phyloP scores from a whole-genome alignment of 495 filamentous ascomycete species.

The Trichoderma reesei region DNA sequence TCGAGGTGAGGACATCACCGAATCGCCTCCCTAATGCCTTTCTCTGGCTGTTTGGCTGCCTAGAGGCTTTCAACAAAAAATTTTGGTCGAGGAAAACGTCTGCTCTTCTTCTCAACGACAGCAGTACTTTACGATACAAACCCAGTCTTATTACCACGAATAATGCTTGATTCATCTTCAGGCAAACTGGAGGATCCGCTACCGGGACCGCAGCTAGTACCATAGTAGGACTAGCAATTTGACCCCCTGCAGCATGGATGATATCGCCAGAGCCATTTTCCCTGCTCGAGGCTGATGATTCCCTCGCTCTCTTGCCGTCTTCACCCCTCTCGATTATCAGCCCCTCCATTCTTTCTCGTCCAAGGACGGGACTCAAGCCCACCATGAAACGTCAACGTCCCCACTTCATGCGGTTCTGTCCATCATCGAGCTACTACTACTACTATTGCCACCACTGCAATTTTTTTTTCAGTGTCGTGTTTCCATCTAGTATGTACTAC shows the following conservation, averaged over 20 bases:
- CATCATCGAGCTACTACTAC: not conserved
- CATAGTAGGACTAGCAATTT: not conserved
- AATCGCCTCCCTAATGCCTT: too few relatives aligned
- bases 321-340: slow-evolving; percentile 2
- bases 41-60: too few relatives aligned
- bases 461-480: not conserved
- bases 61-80: too few relatives aligned
- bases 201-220: not conserved
- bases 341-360: slow-evolving; percentile 4
- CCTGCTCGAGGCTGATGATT: too few relatives aligned
- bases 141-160: too few relatives aligned
- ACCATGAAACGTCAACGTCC: not conserved
- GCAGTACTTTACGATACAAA: too few relatives aligned
- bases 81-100: too few relatives aligned
- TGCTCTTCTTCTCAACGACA: too few relatives aligned
- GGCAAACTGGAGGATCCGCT: too few relatives aligned
- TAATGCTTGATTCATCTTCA: too few relatives aligned
- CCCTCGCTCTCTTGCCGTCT: not conserved
- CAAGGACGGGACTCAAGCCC: not conserved
- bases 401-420: not conserved
- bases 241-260: not conserved
- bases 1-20: not conserved
- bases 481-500: not conserved
- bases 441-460: slow-evolving; percentile 5
- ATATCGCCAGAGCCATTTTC: not conserved